Percentiles rank a stretch among this genome's conserved stretches.
These are phyloP conservation scores for Colletotrichum sublineola DNA, from an alignment of 2,329 filamentous ascomycete genomes.

Conservation along the genomic window DNA sequence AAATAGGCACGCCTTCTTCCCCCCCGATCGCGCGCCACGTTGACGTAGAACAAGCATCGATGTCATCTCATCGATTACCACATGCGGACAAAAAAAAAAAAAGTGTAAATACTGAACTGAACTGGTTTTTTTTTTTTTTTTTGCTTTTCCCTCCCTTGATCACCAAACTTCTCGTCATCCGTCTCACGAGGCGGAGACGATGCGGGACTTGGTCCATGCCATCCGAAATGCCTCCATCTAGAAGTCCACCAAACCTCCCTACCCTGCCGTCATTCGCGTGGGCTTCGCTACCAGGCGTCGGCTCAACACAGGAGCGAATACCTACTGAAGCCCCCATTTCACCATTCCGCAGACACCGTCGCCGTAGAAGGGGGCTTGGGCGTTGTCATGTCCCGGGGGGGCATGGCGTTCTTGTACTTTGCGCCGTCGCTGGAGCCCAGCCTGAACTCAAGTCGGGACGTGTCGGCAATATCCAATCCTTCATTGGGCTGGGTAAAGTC, in stretches of 20 bases:
- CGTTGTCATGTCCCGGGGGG: conserved; percentile 66
- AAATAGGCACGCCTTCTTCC: conserved; percentile 17
- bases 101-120: conserved; percentile 13
- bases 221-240: conserved; percentile 20
- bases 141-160: too few relatives aligned
- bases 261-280: neutral
- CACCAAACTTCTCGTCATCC: conserved; percentile 12
- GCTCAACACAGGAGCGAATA: conserved; percentile 53
- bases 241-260: neutral
- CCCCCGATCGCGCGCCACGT: conserved; percentile 10
- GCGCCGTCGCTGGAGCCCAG: conserved; percentile 73
- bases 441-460: conserved; percentile 43
- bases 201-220: conserved; percentile 18
- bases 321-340: conserved; percentile 70
- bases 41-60: neutral
- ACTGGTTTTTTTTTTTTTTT: neutral
- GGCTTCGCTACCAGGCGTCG: neutral
- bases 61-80: conserved; percentile 19
- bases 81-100: conserved; percentile 7
- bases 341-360: conserved; percentile 74
- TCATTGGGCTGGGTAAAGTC: neutral
- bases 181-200: conserved; percentile 5
- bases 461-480: conserved; percentile 15
- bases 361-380: conserved; percentile 68
- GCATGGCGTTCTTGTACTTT: conserved; percentile 72